These are phyloP conservation scores for Fusarium buharicum DNA, from an alignment of 2,329 filamentous ascomycete species.

Conservation along the genomic window DNA sequence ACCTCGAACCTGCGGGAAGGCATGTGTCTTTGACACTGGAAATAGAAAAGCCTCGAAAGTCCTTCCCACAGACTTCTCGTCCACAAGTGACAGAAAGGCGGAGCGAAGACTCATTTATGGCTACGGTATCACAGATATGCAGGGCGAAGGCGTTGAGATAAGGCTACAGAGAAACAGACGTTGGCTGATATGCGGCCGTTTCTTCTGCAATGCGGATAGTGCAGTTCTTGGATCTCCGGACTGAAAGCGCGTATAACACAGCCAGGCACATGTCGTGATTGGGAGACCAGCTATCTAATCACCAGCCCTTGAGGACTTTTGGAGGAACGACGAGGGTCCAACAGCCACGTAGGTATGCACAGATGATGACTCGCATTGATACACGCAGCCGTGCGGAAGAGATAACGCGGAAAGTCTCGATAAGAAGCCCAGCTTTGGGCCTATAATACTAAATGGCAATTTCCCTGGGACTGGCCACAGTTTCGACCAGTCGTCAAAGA, in stretches of 20 bases:
- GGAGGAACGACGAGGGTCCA: conserved; percentile 25
- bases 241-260: conserved; percentile 37
- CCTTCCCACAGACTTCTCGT: background rate
- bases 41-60: conserved; percentile 22
- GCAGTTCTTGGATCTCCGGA: conserved; percentile 37
- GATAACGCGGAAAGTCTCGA: conserved; percentile 20
- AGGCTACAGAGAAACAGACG: conserved; percentile 31
- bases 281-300: conserved; percentile 44
- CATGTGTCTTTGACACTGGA: conserved; percentile 23
- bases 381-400: conserved; percentile 6
- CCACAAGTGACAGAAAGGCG: conserved; percentile 18
- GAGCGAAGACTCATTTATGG: conserved; percentile 38
- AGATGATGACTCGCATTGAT: conserved; percentile 29
- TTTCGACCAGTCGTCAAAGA: background rate
- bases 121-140: conserved; percentile 30
- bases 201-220: conserved; percentile 38
- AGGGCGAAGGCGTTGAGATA: conserved; percentile 37
- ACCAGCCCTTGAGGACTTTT: conserved; percentile 35
- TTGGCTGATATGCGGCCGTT: conserved; percentile 41
- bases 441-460: background rate
- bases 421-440: background rate
- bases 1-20: background rate
- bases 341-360: conserved; percentile 33
- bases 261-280: conserved; percentile 39
- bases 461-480: background rate